Conservation (phyloP, 2,329 filamentous ascomycete genomes). For the Aspergillus amoenus region DNA sequence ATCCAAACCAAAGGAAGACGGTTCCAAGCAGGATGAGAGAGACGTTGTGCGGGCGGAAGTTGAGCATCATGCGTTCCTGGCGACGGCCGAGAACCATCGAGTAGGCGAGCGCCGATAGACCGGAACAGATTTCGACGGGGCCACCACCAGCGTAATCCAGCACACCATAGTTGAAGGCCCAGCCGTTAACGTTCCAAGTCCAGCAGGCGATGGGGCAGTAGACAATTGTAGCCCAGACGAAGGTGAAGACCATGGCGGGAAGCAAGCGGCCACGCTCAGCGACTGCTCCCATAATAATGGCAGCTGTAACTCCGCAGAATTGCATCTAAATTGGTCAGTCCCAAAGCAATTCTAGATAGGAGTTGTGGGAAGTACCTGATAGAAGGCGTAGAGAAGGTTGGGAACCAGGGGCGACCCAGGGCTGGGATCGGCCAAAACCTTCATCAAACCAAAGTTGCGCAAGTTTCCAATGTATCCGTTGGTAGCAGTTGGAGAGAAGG, state of each 20-base stretch:
- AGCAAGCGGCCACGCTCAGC: slow-evolving; percentile 91
- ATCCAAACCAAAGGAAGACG: slow-evolving; percentile 95
- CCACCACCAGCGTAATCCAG: slow-evolving; percentile 96
- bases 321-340: slow-evolving; percentile 66
- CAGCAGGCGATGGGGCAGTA: slow-evolving; percentile 97
- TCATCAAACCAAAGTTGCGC: slow-evolving; percentile 82
- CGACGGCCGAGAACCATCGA: slow-evolving; percentile 92
- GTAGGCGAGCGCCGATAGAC: slow-evolving; percentile 89
- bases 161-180: slow-evolving; percentile 86
- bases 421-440: slow-evolving; percentile 79
- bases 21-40: slow-evolving; percentile 95
- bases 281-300: slow-evolving; percentile 86
- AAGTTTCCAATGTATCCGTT: slow-evolving; percentile 93
- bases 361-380: slow-evolving; percentile 60
- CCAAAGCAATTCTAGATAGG: too few relatives aligned
- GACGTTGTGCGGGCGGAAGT: slow-evolving; percentile 98
- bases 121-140: slow-evolving; percentile 95
- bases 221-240: slow-evolving; percentile 94
- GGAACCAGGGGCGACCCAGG: slow-evolving; percentile 86
- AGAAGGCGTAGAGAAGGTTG: slow-evolving; percentile 89
- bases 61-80: slow-evolving; percentile 99
- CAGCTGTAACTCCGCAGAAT: slow-evolving; percentile 91
- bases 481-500: slow-evolving; percentile 77
- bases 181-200: slow-evolving; percentile 94
- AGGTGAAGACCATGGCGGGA: slow-evolving; percentile 91